phyloP scores from a whole-genome alignment of 805 yeast genomes.

The Wickerhamiella galacta region DNA sequence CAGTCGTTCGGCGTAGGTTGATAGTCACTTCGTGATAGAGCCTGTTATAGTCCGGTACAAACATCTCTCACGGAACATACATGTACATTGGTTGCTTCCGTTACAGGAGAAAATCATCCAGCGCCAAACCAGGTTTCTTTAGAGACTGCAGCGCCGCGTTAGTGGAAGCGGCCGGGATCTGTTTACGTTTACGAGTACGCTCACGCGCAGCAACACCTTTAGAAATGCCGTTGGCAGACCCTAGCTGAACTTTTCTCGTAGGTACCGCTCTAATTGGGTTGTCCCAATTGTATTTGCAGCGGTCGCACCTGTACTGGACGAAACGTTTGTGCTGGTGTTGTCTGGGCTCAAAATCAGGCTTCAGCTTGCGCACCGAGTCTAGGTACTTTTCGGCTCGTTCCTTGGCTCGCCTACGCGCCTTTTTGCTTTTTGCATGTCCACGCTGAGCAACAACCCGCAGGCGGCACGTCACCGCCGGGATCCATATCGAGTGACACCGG shows the following conservation, averaged over 20 bases:
- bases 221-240: neutral
- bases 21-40: too few relatives aligned
- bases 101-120: conserved; percentile 4
- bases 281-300: neutral
- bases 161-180: neutral
- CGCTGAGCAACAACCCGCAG: neutral
- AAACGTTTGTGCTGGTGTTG: neutral
- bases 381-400: conserved; percentile 1
- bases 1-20: too few relatives aligned
- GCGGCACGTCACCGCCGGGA: conserved; percentile 5
- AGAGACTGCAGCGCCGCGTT: neutral
- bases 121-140: conserved; percentile 2
- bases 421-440: conserved; percentile 1
- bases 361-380: neutral
- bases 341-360: neutral
- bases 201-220: conserved; percentile 2
- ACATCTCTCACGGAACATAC: too few relatives aligned
- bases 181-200: conserved; percentile 3
- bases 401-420: neutral
- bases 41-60: too few relatives aligned
- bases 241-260: neutral
- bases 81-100: neutral
- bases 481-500: conserved; percentile 1
- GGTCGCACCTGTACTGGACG: conserved; percentile 1
- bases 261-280: neutral